Percentiles rank a stretch among this genome's conserved stretches.
Conservation (phyloP, 2,329 filamentous ascomycete species). For the Catunica adiposa region DNA sequence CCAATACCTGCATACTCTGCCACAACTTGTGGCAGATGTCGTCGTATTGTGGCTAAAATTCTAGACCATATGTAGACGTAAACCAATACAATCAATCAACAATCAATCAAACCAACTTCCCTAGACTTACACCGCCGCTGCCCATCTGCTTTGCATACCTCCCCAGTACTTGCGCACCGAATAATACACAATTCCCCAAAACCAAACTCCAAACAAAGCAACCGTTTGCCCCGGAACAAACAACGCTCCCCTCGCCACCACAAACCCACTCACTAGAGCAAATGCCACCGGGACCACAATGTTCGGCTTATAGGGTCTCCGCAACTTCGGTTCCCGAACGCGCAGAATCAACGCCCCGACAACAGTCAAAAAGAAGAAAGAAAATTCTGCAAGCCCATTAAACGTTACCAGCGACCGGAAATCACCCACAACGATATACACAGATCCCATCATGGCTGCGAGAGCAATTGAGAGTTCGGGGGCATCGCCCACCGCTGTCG, state of each 20-base stretch:
- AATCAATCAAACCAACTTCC: too few species aligned
- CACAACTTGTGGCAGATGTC: too few species aligned
- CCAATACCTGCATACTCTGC: too few species aligned
- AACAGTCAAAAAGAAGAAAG: slow-evolving; percentile 48
- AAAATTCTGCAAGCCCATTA: slow-evolving; percentile 42
- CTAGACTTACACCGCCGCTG: too few species aligned
- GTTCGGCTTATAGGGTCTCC: slow-evolving; percentile 38
- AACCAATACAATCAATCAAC: too few species aligned
- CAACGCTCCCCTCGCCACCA: slow-evolving; percentile 40
- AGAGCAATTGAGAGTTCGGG: slow-evolving; percentile 38
- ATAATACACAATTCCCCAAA: neutral
- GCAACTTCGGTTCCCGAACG: slow-evolving; percentile 36
- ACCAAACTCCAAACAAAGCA: neutral
- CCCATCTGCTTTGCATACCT: too few species aligned
- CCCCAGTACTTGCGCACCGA: neutral
- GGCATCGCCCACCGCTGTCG: slow-evolving; percentile 26
- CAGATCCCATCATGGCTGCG: slow-evolving; percentile 30
- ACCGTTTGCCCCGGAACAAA: slow-evolving; percentile 39
- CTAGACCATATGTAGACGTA: too few species aligned
- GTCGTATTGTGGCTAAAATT: too few species aligned
- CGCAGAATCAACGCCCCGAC: slow-evolving; percentile 40
- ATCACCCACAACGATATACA: slow-evolving; percentile 44
- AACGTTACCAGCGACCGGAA: slow-evolving; percentile 46
- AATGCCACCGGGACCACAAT: slow-evolving; percentile 36
- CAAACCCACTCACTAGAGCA: slow-evolving; percentile 40